phyloP scores from a whole-genome alignment of 495 filamentous ascomycete species.

The Penicillium coffeae region DNA sequence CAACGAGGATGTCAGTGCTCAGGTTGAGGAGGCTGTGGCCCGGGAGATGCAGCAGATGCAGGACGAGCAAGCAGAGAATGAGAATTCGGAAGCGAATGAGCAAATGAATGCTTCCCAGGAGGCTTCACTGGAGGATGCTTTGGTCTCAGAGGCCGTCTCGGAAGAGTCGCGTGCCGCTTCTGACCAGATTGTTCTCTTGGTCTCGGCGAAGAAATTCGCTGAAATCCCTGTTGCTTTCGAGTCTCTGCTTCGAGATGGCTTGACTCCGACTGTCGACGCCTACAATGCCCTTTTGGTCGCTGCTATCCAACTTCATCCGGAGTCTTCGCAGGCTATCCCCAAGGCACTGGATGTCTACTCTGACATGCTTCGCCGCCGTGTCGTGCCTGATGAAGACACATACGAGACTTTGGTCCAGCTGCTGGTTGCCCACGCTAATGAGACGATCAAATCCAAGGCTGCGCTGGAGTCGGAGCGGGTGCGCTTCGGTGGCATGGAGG shows the following conservation, averaged over 20 bases:
- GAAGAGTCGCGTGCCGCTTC: slow-evolving; percentile 66
- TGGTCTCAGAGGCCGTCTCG: slow-evolving; percentile 23
- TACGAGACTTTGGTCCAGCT: slow-evolving; percentile 82
- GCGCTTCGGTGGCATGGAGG: slow-evolving; percentile 81
- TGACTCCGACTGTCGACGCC: slow-evolving; percentile 73
- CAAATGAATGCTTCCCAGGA: slow-evolving; percentile 25
- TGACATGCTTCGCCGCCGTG: slow-evolving; percentile 86
- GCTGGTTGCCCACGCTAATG: slow-evolving; percentile 72
- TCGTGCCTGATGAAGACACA: slow-evolving; percentile 75
- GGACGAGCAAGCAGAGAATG: slow-evolving; percentile 43
- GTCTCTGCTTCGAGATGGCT: slow-evolving; percentile 70
- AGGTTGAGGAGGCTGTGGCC: slow-evolving; percentile 63
- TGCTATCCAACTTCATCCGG: slow-evolving; percentile 64
- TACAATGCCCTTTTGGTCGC: slow-evolving; percentile 89
- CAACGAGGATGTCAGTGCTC: slow-evolving; percentile 51
- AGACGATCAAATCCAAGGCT: slow-evolving; percentile 64
- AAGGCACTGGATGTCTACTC: slow-evolving; percentile 94
- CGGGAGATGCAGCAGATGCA: slow-evolving; percentile 55
- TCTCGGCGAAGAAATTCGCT: slow-evolving; percentile 61
- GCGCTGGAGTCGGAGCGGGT: slow-evolving; percentile 68
- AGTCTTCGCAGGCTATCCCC: slow-evolving; percentile 73
- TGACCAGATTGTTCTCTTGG: slow-evolving; percentile 69
- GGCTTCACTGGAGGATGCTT: slow-evolving; percentile 27
- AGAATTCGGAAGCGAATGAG: slow-evolving; percentile 35
- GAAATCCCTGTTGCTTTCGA: slow-evolving; percentile 91